These are phyloP conservation scores for Canavalia ensiformis DNA, from an alignment of 306 rosid genomes.

Conservation along the genomic window DNA sequence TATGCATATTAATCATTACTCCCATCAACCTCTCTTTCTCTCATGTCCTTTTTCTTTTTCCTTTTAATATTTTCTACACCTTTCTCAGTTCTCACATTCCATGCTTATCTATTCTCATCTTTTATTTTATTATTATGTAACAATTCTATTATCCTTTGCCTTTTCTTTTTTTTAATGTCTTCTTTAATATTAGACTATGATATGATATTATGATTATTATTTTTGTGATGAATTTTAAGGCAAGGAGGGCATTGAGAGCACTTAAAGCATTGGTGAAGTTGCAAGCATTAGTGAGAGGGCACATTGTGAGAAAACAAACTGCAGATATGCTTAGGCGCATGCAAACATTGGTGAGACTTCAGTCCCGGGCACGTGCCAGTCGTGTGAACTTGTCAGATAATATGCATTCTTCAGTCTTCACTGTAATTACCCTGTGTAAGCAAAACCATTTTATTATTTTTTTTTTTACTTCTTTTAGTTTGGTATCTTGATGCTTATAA, in stretches of 20 bases:
- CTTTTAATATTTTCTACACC: conserved; percentile 42
- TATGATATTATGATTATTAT: not conserved
- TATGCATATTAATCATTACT: conserved; percentile 57
- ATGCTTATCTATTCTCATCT: conserved; percentile 34
- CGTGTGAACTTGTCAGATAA: conserved; percentile 66
- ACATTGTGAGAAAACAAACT: conserved; percentile 89
- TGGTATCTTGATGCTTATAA: too few species aligned
- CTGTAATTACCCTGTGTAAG: conserved; percentile 70
- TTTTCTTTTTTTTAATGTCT: not conserved
- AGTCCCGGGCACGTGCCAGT: conserved; percentile 77
- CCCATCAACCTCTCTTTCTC: conserved; percentile 45
- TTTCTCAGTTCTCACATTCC: conserved; percentile 27
- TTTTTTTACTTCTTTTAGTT: not conserved
- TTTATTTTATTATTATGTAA: not conserved
- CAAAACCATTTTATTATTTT: not conserved
- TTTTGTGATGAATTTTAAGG: conserved; percentile 60
- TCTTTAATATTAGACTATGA: too few species aligned
- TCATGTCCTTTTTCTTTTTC: conserved; percentile 35
- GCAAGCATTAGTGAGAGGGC: conserved; percentile 94
- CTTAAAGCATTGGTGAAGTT: conserved; percentile 92
- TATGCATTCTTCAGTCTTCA: conserved; percentile 62
- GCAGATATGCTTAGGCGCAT: conserved; percentile 91
- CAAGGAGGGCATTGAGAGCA: conserved; percentile 94
- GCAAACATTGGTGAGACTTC: conserved; percentile 91
- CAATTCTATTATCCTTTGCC: not conserved